Percentiles rank a stretch among this genome's conserved stretches.
Evolutionary conservation across 2,329 filamentous ascomycete genomes (phyloP).

Genomic region (Coniella vitis): DNA sequence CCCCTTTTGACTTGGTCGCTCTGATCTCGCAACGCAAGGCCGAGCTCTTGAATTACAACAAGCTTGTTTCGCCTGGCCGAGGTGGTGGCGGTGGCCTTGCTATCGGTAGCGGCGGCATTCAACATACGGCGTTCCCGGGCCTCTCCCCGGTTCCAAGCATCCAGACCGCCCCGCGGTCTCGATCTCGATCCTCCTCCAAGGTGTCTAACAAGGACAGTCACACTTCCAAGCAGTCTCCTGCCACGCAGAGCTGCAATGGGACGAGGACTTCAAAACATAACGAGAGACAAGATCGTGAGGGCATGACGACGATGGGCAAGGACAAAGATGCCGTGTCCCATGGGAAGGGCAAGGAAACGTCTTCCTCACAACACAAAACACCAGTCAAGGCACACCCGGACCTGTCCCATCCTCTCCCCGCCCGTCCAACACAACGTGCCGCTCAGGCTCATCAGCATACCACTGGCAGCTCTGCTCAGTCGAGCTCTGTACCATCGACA

Average conservation of each 20-base stretch:
- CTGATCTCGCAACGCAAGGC: slow-evolving; percentile 55
- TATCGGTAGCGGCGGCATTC: slow-evolving; percentile 41
- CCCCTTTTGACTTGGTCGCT: slow-evolving; percentile 45
- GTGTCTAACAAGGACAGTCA: slow-evolving; percentile 48
- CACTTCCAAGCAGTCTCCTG: slow-evolving; percentile 34
- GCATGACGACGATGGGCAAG: slow-evolving; percentile 52
- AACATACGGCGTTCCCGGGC: slow-evolving; percentile 48
- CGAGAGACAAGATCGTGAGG: slow-evolving; percentile 55
- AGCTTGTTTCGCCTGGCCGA: slow-evolving; percentile 52
- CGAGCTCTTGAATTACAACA: slow-evolving; percentile 59
- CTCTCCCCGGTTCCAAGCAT: slow-evolving; percentile 49
- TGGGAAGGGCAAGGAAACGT: slow-evolving; percentile 27
- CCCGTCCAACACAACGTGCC: slow-evolving; percentile 14
- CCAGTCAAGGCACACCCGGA: slow-evolving; percentile 35
- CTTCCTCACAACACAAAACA: slow-evolving; percentile 37
- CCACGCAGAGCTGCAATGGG: slow-evolving; percentile 55
- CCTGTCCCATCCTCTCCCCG: slow-evolving; percentile 17
- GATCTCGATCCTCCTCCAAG: slow-evolving; percentile 54
- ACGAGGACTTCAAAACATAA: slow-evolving; percentile 50
- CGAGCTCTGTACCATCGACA: slow-evolving; percentile 87
- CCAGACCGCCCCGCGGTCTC: slow-evolving; percentile 47
- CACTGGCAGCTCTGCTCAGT: slow-evolving; percentile 44
- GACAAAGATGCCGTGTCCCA: slow-evolving; percentile 1
- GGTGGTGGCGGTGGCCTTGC: slow-evolving; percentile 40
- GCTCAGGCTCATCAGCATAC: slow-evolving; percentile 19